A percentile compares a stretch with the other conserved stretches of the same genome.
phyloP scores from a whole-genome alignment of 768 basidiomycete species.

The Mycena vulgaris region DNA sequence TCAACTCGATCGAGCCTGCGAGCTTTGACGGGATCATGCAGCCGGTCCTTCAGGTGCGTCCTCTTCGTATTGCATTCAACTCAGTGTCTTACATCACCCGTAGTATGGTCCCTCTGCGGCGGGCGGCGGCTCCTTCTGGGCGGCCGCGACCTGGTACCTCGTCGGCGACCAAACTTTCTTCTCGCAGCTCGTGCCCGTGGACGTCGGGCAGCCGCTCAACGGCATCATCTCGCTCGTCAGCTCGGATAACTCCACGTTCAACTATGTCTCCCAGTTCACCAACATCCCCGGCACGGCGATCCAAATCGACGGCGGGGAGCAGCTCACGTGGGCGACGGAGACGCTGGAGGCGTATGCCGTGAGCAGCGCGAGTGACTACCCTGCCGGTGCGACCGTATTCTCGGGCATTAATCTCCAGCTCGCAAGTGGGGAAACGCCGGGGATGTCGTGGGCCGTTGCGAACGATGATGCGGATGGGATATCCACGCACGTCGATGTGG shows the following conservation, averaged over 20 bases:
- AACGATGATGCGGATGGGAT: conserved; percentile 21
- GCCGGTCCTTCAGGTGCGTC: conserved; percentile 29
- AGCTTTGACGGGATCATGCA: conserved; percentile 27
- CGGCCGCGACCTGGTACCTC: conserved; percentile 27
- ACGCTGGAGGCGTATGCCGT: conserved; percentile 11
- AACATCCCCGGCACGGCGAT: conserved; percentile 19
- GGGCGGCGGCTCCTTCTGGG: conserved; percentile 31
- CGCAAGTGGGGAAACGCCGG: background rate
- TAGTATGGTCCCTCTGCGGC: conserved; percentile 33
- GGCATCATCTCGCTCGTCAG: conserved; percentile 16
- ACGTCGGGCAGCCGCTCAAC: conserved; percentile 14
- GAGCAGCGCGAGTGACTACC: background rate
- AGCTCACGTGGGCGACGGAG: conserved; percentile 15
- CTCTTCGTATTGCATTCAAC: no score
- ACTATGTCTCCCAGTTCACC: conserved; percentile 21
- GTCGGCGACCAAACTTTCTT: conserved; percentile 1
- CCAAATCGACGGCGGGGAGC: background rate
- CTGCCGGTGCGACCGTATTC: conserved; percentile 21
- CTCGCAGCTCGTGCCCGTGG: conserved; percentile 15
- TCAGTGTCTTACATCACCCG: background rate
- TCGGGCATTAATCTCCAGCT: conserved; percentile 10
- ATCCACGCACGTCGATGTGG: background rate
- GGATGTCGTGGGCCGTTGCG: conserved; percentile 1
- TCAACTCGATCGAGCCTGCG: conserved; percentile 27
- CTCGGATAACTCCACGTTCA: background rate